Evolutionary conservation across 116 monocot genomes (phyloP).

Genomic region (Posidonia oceanica): DNA sequence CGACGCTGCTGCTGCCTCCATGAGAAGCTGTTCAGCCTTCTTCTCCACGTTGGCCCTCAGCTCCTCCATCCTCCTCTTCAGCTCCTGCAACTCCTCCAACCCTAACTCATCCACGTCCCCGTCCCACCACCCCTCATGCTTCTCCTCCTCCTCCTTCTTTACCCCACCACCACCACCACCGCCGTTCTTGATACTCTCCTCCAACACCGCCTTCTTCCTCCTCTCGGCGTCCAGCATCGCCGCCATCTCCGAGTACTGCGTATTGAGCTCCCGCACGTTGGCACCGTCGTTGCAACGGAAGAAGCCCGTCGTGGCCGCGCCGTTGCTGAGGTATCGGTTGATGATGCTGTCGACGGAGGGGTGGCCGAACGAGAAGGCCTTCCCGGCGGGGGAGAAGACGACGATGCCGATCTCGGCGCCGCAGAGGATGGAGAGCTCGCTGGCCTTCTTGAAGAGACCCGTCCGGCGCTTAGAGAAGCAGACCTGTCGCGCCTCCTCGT

Average conservation of each 20-base stretch:
- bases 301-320: not conserved
- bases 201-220: not conserved
- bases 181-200: not conserved
- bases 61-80: constrained; percentile 5
- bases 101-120: not conserved
- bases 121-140: not conserved
- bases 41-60: not conserved
- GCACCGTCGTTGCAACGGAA: not conserved
- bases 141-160: too few relatives aligned
- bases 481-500: constrained; percentile 17
- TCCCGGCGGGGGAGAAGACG: constrained; percentile 20
- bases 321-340: constrained; percentile 7
- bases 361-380: constrained; percentile 13
- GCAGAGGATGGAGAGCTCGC: constrained; percentile 34
- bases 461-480: constrained; percentile 21
- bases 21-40: too few relatives aligned
- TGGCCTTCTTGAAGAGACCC: constrained; percentile 22
- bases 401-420: constrained; percentile 25
- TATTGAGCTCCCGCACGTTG: not conserved
- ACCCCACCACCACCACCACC: not conserved
- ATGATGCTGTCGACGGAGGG: constrained; percentile 16
- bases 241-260: not conserved
- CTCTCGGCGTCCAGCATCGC: constrained; percentile 4
- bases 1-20: too few relatives aligned
- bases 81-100: not conserved